phyloP scores from a whole-genome alignment of 2,329 filamentous ascomycete genomes.

The Fusarium burgessii region DNA sequence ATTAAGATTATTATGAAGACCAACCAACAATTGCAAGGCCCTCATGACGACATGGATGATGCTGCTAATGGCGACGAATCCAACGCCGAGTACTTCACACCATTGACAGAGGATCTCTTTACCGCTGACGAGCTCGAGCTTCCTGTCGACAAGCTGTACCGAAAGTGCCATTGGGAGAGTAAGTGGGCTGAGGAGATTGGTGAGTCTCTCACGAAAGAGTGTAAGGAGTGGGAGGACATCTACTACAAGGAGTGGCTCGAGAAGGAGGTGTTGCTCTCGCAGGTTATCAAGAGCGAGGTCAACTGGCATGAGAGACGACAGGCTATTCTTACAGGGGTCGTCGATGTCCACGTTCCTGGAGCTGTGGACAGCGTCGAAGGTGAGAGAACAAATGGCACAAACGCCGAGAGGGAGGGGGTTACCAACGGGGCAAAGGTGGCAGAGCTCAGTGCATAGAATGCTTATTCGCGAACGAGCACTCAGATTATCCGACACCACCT shows the following conservation, averaged over 20 bases:
- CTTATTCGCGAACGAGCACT: background rate
- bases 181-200: constrained; percentile 78
- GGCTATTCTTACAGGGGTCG: constrained; percentile 63
- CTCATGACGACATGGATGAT: constrained; percentile 69
- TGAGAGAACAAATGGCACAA: constrained; percentile 42
- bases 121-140: constrained; percentile 72
- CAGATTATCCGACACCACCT: background rate
- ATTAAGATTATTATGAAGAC: constrained; percentile 75
- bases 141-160: constrained; percentile 69
- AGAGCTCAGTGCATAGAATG: constrained; percentile 12
- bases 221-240: constrained; percentile 72
- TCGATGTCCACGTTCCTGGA: constrained; percentile 58
- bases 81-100: constrained; percentile 69
- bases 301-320: constrained; percentile 72
- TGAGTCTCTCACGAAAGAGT: constrained; percentile 72
- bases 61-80: constrained; percentile 66
- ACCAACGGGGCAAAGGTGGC: constrained; percentile 19
- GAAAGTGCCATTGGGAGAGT: constrained; percentile 77
- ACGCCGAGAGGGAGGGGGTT: constrained; percentile 22
- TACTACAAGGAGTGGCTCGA: constrained; percentile 81
- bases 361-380: constrained; percentile 46
- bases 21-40: constrained; percentile 65
- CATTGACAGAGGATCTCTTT: constrained; percentile 70
- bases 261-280: constrained; percentile 83
- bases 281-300: constrained; percentile 74